These are phyloP conservation scores for Xerocomellus amylosporus DNA, from an alignment of 768 basidiomycete species.

Conservation along the genomic window DNA sequence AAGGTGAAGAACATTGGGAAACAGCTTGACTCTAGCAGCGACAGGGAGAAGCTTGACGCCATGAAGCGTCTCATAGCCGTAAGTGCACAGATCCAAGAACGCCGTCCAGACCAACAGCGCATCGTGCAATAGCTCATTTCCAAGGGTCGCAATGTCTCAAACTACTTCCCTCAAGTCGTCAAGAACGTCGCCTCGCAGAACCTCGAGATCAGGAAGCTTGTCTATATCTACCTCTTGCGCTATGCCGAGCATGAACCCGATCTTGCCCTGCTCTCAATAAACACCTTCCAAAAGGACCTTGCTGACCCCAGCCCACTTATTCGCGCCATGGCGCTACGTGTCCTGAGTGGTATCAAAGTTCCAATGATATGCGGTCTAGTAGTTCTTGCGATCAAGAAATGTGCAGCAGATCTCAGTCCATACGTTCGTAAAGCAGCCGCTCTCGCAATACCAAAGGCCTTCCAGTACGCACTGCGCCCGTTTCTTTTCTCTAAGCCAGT, in stretches of 20 bases:
- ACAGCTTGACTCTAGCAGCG: constrained; percentile 85
- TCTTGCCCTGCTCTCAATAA: constrained; percentile 92
- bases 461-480: constrained; percentile 51
- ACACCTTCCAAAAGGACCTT: constrained; percentile 97
- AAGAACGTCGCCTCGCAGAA: constrained; percentile 94
- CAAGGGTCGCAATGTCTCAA: constrained; percentile 86
- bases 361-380: constrained; percentile 85
- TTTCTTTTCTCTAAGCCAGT: neutral
- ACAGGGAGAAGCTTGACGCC: constrained; percentile 89
- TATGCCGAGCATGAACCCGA: constrained; percentile 94
- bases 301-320: constrained; percentile 91
- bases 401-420: constrained; percentile 86
- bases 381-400: constrained; percentile 87
- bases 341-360: constrained; percentile 88
- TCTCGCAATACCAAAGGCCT: constrained; percentile 83
- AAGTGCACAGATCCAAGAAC: constrained; percentile 31
- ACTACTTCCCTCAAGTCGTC: constrained; percentile 95
- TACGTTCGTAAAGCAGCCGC: constrained; percentile 94
- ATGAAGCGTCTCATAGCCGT: constrained; percentile 95
- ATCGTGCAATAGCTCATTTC: constrained; percentile 69
- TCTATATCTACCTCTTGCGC: constrained; percentile 95
- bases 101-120: neutral
- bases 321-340: constrained; percentile 92
- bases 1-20: constrained; percentile 78
- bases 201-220: constrained; percentile 92